These are phyloP conservation scores for Singerocomus inundabilis DNA, from an alignment of 1,284 basidiomycete genomes.

Conservation along the genomic window DNA sequence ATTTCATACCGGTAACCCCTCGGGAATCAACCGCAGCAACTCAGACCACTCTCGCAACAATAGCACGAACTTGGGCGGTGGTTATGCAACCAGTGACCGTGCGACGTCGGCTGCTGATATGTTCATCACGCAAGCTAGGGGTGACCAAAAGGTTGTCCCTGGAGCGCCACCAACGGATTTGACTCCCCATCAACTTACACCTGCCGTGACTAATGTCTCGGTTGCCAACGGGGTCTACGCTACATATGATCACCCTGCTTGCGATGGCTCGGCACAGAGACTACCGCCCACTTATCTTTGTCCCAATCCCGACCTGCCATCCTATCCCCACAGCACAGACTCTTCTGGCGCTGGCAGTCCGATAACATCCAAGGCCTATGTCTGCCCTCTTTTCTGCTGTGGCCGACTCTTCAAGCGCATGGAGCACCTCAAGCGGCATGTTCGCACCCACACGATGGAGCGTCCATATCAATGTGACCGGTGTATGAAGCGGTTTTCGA, in stretches of 20 bases:
- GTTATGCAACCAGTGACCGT: constrained; percentile 34
- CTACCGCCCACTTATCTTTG: constrained; percentile 20
- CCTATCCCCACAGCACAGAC: constrained; percentile 24
- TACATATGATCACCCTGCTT: constrained; percentile 21
- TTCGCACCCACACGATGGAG: constrained; percentile 89
- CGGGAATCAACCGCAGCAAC: constrained; percentile 25
- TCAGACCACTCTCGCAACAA: constrained; percentile 20
- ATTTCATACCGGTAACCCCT: constrained; percentile 24
- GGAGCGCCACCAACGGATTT: constrained; percentile 21
- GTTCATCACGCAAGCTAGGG: constrained; percentile 59
- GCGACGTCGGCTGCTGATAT: constrained; percentile 56
- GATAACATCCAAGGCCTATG: constrained; percentile 61
- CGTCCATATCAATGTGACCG: constrained; percentile 72
- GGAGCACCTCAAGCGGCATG: constrained; percentile 85
- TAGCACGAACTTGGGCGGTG: constrained; percentile 33
- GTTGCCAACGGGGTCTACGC: constrained; percentile 19
- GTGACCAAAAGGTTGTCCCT: constrained; percentile 42
- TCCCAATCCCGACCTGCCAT: constrained; percentile 17
- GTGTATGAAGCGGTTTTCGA: constrained; percentile 78
- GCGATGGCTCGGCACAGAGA: constrained; percentile 21
- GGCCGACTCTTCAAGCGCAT: constrained; percentile 83
- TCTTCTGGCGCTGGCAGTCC: constrained; percentile 19
- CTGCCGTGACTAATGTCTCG: constrained; percentile 21
- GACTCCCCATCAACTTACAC: constrained; percentile 21
- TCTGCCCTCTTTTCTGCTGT: constrained; percentile 80